A percentile compares a stretch with the other conserved stretches of the same genome.
Conservation (phyloP, 2,329 filamentous ascomycete species). For the Microcera coccophila region DNA sequence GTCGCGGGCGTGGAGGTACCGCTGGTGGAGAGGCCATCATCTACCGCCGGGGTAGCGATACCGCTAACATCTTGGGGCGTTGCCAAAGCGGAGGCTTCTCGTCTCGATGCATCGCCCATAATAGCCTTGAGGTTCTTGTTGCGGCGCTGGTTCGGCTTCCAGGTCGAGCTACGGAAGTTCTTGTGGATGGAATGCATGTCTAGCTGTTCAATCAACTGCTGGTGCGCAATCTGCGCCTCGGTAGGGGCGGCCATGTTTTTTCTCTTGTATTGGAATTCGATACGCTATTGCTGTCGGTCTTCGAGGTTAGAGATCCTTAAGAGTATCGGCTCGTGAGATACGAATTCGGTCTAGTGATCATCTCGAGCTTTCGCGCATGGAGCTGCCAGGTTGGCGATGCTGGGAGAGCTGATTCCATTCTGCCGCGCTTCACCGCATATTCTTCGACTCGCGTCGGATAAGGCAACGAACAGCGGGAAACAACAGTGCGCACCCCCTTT, state of each 20-base stretch:
- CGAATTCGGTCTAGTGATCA: no score
- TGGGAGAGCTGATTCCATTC: constrained; percentile 21
- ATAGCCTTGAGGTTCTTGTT: constrained; percentile 99
- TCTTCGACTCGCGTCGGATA: not conserved
- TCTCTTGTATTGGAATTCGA: no score
- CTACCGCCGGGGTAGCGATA: constrained; percentile 58
- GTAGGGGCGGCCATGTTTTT: constrained; percentile 61
- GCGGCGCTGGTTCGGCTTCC: constrained; percentile 89
- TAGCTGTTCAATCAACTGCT: constrained; percentile 81
- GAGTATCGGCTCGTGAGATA: no score
- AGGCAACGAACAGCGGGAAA: no score
- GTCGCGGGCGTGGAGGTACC: constrained; percentile 55
- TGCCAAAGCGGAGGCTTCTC: constrained; percentile 82
- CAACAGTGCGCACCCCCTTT: constrained; percentile 19
- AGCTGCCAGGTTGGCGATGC: not conserved
- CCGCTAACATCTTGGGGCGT: constrained; percentile 75
- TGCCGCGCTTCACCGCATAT: constrained; percentile 34
- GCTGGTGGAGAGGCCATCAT: constrained; percentile 54
- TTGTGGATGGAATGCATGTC: constrained; percentile 85
- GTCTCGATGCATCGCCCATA: constrained; percentile 79
- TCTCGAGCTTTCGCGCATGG: not conserved
- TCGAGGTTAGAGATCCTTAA: no score
- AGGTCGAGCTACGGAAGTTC: constrained; percentile 83
- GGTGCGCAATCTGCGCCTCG: constrained; percentile 75
- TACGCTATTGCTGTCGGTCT: no score